Evolutionary conservation across 345 rosid species (phyloP).

Genomic region (Eucalyptus curtisii): DNA sequence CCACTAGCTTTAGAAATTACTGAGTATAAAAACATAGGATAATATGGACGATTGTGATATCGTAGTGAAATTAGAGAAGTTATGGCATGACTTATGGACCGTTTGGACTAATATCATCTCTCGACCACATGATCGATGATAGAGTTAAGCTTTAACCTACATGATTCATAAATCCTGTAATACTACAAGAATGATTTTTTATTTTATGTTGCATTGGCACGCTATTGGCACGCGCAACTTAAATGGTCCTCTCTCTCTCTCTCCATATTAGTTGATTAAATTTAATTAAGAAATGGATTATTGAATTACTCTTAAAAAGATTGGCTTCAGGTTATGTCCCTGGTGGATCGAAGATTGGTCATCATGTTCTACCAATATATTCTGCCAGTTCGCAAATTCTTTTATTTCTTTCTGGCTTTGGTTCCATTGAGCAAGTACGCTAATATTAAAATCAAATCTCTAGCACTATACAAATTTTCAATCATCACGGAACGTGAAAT

Average conservation of each 20-base stretch:
- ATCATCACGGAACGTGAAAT: too few relatives aligned
- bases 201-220: too few relatives aligned
- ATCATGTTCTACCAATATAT: too few relatives aligned
- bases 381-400: too few relatives aligned
- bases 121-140: not conserved
- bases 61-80: not conserved
- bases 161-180: not conserved
- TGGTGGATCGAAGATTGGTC: too few relatives aligned
- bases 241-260: not conserved
- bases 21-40: not conserved
- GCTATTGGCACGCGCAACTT: not conserved
- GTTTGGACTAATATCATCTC: not conserved
- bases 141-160: not conserved
- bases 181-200: not conserved
- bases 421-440: too few relatives aligned
- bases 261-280: too few relatives aligned
- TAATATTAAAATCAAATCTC: too few relatives aligned
- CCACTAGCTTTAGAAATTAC: too few relatives aligned
- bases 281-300: not conserved
- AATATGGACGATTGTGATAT: not conserved
- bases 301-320: not conserved
- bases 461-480: rapidly evolving
- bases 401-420: too few relatives aligned
- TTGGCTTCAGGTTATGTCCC: not conserved
- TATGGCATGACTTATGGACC: not conserved